Evolutionary conservation across 495 filamentous ascomycete species (phyloP).

Genomic region (Aspergillus incahuasiensis): DNA sequence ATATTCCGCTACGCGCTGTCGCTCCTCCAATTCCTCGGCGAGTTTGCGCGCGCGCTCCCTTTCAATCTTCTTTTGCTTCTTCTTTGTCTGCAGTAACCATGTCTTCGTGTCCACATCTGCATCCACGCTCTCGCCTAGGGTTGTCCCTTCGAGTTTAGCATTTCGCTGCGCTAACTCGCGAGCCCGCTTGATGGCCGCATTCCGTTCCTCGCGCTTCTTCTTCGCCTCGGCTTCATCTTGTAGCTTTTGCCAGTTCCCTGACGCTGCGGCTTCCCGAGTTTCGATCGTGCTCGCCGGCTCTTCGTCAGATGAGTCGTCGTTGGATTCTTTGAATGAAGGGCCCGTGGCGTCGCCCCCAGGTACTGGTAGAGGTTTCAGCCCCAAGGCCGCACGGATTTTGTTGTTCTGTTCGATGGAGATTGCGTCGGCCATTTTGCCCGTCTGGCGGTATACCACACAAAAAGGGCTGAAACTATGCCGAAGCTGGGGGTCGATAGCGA

Average conservation of each 20-base stretch:
- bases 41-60: conserved; percentile 66
- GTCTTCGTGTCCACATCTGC: conserved; percentile 67
- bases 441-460: not conserved
- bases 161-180: conserved; percentile 75
- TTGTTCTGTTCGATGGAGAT: conserved; percentile 92
- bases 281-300: conserved; percentile 73
- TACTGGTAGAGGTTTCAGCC: conserved; percentile 85
- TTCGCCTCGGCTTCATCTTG: conserved; percentile 62
- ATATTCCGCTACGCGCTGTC: conserved; percentile 56
- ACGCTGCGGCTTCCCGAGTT: conserved; percentile 68
- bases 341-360: conserved; percentile 53
- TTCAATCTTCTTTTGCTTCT: conserved; percentile 82
- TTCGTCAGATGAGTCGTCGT: conserved; percentile 45
- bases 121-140: conserved; percentile 65
- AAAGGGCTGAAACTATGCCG: not conserved
- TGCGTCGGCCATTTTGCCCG: conserved; percentile 64
- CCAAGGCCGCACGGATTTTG: conserved; percentile 81
- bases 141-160: conserved; percentile 69
- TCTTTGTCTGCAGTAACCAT: conserved; percentile 85
- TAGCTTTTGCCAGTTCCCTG: conserved; percentile 67
- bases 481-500: not conserved
- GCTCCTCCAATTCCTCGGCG: conserved; percentile 69
- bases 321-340: conserved; percentile 56
- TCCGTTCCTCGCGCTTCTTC: conserved; percentile 68
- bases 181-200: conserved; percentile 78